Evolutionary conservation across 345 rosid genomes (phyloP), one percentile per base, ranked within the genome.

Genomic region (Gossypium australe): DNA sequence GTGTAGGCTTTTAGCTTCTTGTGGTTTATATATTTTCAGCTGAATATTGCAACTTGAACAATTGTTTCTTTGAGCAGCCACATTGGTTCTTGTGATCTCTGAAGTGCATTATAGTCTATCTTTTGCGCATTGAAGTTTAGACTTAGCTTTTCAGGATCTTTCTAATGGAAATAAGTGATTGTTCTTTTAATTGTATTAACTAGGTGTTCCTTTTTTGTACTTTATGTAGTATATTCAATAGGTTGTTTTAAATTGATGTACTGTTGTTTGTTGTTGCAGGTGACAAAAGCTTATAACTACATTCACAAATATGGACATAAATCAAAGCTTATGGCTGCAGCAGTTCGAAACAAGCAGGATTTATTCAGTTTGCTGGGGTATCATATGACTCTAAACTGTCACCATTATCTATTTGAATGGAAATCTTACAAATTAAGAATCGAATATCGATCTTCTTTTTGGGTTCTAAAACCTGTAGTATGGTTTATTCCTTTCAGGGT

Each of bases 301-400:
- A 92, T 94, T 69, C 98, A 92, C 86, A 94, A 92, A 79, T 87
- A 91, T 69, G 95, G 97, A 62, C 82, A 92, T 74, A 92, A 90
- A 79, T 91, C 98, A n/a, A 94, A 91, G 87, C 76, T 94, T 80
- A 94, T 92, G 95, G 98, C 97, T 65, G 97, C 98, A 76, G 97
- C 97, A 75, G 97, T 94, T 77, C 84, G 97, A 45, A 94, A 94
- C 95, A 94, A 92, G 79, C 97, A 94, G 79, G 97, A 92, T 85
- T 81, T 92, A 56, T 92, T 92, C 88, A 91, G 90, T 78, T 89
- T 94, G 80, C 77, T 94, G 78, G 97, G 98, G 98, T 91, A 84
- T 71, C 52, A 47, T 64, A 68, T 48, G 52, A n/a, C 9, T 56
- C n/a, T 34, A 8, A n/a, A 20, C 29, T 9, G 7, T 74, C 38